Evolutionary conservation across 148 eudicot species (phyloP).

Genomic region (Heliamphora exappendiculata): DNA sequence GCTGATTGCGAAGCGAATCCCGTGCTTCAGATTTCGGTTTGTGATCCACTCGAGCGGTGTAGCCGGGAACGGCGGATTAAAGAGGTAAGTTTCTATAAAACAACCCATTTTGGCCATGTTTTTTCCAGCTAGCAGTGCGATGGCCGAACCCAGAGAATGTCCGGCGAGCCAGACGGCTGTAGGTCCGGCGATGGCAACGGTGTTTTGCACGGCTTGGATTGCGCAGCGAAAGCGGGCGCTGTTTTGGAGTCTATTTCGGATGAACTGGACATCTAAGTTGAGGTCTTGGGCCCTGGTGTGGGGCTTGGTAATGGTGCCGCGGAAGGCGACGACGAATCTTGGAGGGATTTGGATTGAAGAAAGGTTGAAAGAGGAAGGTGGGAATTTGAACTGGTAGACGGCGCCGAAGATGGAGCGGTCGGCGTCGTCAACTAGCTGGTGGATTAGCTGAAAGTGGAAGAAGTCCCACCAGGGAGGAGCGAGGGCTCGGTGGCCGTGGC

Average conservation of each 20-base stretch:
- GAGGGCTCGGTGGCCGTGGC: conserved; percentile 41
- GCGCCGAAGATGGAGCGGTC: conserved; percentile 66
- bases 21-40: conserved; percentile 32
- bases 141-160: conserved; percentile 69
- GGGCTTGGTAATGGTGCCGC: conserved; percentile 53
- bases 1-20: conserved; percentile 40
- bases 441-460: conserved; percentile 44
- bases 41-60: conserved; percentile 40
- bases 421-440: conserved; percentile 33
- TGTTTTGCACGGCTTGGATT: conserved; percentile 21
- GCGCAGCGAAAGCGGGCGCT: conserved; percentile 37
- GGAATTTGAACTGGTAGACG: conserved; percentile 37
- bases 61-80: conserved; percentile 65
- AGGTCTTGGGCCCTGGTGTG: conserved; percentile 42
- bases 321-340: conserved; percentile 56
- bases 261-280: conserved; percentile 35
- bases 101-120: conserved; percentile 36
- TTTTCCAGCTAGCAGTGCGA: conserved; percentile 56
- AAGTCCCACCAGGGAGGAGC: conserved; percentile 79
- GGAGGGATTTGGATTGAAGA: conserved; percentile 27
- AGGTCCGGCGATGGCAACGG: conserved; percentile 22
- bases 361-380: conserved; percentile 4
- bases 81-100: conserved; percentile 55
- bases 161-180: conserved; percentile 59
- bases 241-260: conserved; percentile 32